Percentiles rank a stretch among this genome's conserved stretches.
Evolutionary conservation across 306 rosid species (phyloP).

Genomic region (Cicer arietinum): DNA sequence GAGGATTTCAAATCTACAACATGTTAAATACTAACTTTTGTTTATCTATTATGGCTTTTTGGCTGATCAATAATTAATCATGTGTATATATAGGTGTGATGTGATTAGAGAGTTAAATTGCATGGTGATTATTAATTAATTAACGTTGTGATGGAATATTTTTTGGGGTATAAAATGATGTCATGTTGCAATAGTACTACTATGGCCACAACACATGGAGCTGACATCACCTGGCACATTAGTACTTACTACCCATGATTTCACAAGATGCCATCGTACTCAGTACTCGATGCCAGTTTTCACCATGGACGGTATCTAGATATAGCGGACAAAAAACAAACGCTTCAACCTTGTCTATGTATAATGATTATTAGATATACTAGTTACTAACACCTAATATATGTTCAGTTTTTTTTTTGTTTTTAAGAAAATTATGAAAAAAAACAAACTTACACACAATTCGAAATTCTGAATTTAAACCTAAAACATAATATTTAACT

Average conservation of each 20-base stretch:
- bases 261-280: slow-evolving; percentile 55
- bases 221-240: slow-evolving; percentile 53
- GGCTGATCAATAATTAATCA: no score
- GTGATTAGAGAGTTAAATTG: slow-evolving; percentile 7
- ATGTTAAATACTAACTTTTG: no score
- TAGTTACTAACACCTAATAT: no score
- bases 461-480: no score
- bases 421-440: no score
- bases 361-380: no score
- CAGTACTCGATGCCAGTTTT: slow-evolving; percentile 54
- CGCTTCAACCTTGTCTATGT: slow-evolving; percentile 37
- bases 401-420: no score
- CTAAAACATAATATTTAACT: no score
- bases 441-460: no score
- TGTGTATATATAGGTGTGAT: no score
- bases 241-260: slow-evolving; percentile 44
- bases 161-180: slow-evolving; percentile 39
- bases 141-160: slow-evolving; percentile 3
- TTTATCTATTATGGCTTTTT: no score
- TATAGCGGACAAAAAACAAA: slow-evolving; percentile 51
- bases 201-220: slow-evolving; percentile 50
- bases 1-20: no score
- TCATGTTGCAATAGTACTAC: slow-evolving; percentile 40
- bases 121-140: not conserved
- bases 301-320: slow-evolving; percentile 51